Conservation (phyloP, 805 yeast genomes). For the Metschnikowia similis region DNA sequence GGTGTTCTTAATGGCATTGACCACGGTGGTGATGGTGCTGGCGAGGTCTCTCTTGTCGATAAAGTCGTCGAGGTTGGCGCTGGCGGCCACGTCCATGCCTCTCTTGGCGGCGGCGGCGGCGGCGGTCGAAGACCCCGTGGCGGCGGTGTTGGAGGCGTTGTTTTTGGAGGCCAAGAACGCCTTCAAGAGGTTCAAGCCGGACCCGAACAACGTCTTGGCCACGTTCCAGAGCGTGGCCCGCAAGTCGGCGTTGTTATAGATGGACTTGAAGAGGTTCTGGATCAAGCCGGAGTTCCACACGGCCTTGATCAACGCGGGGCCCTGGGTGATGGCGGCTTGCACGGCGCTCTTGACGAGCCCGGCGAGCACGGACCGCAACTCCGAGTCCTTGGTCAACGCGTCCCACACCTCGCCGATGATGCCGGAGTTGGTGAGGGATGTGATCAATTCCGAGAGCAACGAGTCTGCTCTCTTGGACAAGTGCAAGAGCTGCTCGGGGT, state of each 20-base stretch:
- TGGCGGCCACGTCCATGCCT: conserved; percentile 11
- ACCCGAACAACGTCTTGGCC: conserved; percentile 31
- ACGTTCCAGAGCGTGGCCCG: conserved; percentile 29
- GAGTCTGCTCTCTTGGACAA: conserved; percentile 34
- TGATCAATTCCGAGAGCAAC: conserved; percentile 31
- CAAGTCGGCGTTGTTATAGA: conserved; percentile 32
- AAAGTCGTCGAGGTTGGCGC: conserved; percentile 20
- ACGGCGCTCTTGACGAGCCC: conserved; percentile 29
- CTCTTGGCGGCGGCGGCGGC: conserved; percentile 19
- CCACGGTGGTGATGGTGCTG: conserved; percentile 25
- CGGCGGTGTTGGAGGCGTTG: conserved; percentile 4
- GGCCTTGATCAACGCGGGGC: conserved; percentile 38
- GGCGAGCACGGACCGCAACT: conserved; percentile 23
- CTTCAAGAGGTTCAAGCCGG: conserved; percentile 28
- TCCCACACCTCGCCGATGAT: conserved; percentile 33
- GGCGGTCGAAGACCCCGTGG: conserved; percentile 19
- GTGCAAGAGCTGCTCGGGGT: conserved; percentile 20
- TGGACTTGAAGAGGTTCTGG: conserved; percentile 26
- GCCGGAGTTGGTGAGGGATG: conserved; percentile 37
- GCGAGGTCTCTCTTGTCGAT: conserved; percentile 36
- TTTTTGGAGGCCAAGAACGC: conserved; percentile 15
- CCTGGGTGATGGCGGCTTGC: conserved; percentile 33
- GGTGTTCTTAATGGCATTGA: conserved; percentile 28
- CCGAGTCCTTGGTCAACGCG: conserved; percentile 30
- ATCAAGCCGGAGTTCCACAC: conserved; percentile 40